Evolutionary conservation across 2,329 filamentous ascomycete genomes (phyloP), one percentile per base, ranked within the genome.

Genomic region (Aphanoascus verrucosus): DNA sequence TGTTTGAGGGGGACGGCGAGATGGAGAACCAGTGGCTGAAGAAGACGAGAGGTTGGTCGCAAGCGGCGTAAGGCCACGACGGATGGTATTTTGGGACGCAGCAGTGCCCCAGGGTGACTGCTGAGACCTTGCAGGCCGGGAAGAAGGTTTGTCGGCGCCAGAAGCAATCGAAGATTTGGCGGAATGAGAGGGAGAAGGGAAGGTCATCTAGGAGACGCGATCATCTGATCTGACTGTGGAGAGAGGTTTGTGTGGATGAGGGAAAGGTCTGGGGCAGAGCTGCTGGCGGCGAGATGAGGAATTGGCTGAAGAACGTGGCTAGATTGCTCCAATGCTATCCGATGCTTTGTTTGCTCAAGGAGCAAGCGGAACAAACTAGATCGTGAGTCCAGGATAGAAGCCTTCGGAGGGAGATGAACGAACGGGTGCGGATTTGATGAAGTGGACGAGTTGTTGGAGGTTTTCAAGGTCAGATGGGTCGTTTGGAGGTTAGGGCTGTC

Each of bases 11-110:
- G 64, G 60, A 45, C 70, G 70, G 65, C 72, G 70, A 60, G 67
- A 66, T 56, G 71, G 67, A 59, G 71, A 70, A 59, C 67, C 66
- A 60, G 64, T 62, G 59, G 63, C 64, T 55, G 71, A 68, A 59
- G 67, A 65, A 50, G 65, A 68, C 54, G 70, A 72, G 58, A 74
- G 64, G 61, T 74, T 72, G 56, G 75, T 80, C 61, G 78, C 76
- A 63, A 82, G 76, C 65, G 79, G 78, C 62, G 79, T 74, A 65
- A 78, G 70, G 62, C 74, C 74, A 69, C 79, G 76, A 65, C 78
- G 77, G 67, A 74, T 69, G 68, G 68, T 73, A 62, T 77, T 73
- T 66, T 77, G 75, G 66, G 75, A 75, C 67, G 72, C 71, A 65
- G 75, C 71, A 66, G 73, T 70, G 71, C 75, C 77, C 78, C 78